Percentiles rank a stretch among this genome's conserved stretches.
These are phyloP conservation scores for Botryotinia globosa DNA, from an alignment of 2,329 filamentous ascomycete genomes.

Conservation along the genomic window DNA sequence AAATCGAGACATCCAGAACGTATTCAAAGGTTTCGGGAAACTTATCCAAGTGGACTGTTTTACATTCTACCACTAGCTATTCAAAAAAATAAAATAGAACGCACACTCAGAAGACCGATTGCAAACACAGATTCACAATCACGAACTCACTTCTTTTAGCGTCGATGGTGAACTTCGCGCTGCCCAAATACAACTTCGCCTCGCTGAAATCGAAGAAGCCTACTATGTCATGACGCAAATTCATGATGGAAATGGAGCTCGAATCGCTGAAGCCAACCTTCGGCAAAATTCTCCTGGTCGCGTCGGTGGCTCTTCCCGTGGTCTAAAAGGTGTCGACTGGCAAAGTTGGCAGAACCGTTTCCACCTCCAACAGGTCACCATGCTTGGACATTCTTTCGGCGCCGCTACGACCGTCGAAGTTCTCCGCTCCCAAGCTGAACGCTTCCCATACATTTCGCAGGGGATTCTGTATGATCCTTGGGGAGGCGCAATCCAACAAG, in stretches of 20 bases:
- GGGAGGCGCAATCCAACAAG: conserved; percentile 50
- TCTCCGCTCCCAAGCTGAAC: conserved; percentile 49
- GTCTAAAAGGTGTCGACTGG: conserved; percentile 56
- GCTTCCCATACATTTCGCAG: conserved; percentile 57
- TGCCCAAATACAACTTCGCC: conserved; percentile 60
- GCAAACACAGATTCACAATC: not conserved
- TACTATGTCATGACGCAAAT: conserved; percentile 56
- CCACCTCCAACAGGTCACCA: conserved; percentile 55
- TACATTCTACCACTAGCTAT: not conserved
- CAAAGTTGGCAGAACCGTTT: conserved; percentile 54
- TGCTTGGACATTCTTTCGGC: conserved; percentile 66
- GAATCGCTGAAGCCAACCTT: conserved; percentile 51
- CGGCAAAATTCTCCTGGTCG: conserved; percentile 50
- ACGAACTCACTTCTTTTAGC: not conserved
- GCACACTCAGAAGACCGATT: not conserved
- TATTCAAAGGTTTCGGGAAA: not conserved
- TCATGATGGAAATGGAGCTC: conserved; percentile 51
- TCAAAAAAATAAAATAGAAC: not conserved
- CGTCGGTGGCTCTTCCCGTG: conserved; percentile 56
- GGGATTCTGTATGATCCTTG: conserved; percentile 66
- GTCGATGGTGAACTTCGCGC: conserved; percentile 58
- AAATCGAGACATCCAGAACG: not conserved
- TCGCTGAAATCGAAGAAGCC: conserved; percentile 63
- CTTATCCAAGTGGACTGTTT: not conserved
- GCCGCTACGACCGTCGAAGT: conserved; percentile 62